Evolutionary conservation across 2,329 filamentous ascomycete genomes (phyloP).

Genomic region (Zymoseptoria ardabiliae): DNA sequence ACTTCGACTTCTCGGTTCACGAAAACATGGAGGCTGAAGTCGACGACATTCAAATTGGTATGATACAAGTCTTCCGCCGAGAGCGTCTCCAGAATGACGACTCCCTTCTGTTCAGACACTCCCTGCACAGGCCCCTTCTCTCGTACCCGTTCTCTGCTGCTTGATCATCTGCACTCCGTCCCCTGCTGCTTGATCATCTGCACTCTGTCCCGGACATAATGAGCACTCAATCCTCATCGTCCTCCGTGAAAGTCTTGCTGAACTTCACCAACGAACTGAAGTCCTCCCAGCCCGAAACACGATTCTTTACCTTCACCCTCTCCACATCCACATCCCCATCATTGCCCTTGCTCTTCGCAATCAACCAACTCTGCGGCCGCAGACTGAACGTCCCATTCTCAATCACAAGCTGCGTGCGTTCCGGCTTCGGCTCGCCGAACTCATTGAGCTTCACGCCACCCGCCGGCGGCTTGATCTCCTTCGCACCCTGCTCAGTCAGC

Average conservation of each 20-base stretch:
- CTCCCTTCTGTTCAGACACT: too few relatives aligned
- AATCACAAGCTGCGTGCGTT: constrained; percentile 26
- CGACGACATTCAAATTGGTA: too few relatives aligned
- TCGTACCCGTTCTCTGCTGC: too few relatives aligned
- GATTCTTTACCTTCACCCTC: constrained; percentile 17
- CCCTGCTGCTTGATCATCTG: too few relatives aligned
- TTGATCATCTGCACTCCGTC: too few relatives aligned
- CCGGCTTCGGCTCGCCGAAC: constrained; percentile 4
- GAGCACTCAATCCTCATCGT: constrained; percentile 19
- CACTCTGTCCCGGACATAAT: too few relatives aligned
- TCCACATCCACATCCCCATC: constrained; percentile 2
- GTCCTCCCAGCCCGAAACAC: constrained; percentile 28
- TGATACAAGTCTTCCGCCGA: too few relatives aligned
- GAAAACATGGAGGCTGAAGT: too few relatives aligned
- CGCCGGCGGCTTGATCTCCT: constrained; percentile 6
- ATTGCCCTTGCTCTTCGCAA: constrained; percentile 7
- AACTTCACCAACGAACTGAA: constrained; percentile 30
- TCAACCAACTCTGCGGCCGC: constrained; percentile 27
- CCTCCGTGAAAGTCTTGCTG: constrained; percentile 25
- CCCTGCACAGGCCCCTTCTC: too few relatives aligned
- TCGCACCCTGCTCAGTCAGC: constrained; percentile 16
- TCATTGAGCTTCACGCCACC: constrained; percentile 9
- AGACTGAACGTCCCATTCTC: constrained; percentile 27
- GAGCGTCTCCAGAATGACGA: too few relatives aligned
- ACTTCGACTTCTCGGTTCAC: too few relatives aligned